Conservation (phyloP, 768 basidiomycete genomes). For the Tremella yokohamensis region DNA sequence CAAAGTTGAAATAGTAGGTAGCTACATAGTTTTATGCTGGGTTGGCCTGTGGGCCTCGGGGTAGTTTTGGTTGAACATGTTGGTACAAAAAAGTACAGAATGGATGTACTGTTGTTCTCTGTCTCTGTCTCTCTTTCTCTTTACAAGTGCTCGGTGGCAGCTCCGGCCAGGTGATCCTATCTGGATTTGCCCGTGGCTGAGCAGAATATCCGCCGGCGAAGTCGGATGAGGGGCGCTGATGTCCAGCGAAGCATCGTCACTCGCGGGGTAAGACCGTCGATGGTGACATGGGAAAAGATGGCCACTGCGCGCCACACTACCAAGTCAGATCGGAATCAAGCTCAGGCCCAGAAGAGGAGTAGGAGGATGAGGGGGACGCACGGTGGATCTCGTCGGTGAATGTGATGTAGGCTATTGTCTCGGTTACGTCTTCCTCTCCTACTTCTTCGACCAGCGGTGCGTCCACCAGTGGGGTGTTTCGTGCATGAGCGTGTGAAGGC, state of each 20-base stretch:
- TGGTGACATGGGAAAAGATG: slow-evolving; percentile 12
- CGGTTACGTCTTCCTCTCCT: not conserved
- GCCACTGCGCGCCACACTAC: slow-evolving; percentile 15
- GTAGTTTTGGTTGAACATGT: too few relatives aligned
- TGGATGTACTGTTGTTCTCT: not conserved
- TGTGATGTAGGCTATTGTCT: slow-evolving; percentile 22
- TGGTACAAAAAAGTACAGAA: not conserved
- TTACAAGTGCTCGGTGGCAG: too few relatives aligned
- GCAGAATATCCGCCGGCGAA: not conserved
- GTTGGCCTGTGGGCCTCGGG: too few relatives aligned
- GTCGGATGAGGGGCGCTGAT: slow-evolving; percentile 4
- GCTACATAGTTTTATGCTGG: too few relatives aligned
- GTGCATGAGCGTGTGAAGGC: too few relatives aligned
- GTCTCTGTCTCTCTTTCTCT: not conserved
- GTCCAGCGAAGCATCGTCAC: slow-evolving; percentile 11
- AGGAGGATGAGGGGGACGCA: slow-evolving; percentile 3
- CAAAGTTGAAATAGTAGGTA: not conserved
- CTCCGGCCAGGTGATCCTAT: too few relatives aligned
- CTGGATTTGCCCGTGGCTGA: too few relatives aligned
- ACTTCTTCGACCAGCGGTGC: not conserved
- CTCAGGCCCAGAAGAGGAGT: not conserved
- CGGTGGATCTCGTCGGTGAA: slow-evolving; percentile 16
- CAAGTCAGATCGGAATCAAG: not conserved
- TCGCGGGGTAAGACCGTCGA: slow-evolving; percentile 9
- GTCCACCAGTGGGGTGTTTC: too few relatives aligned